These are phyloP conservation scores for Trypanosoma grayi DNA, from an alignment of 208 protist species.

Conservation along the genomic window DNA sequence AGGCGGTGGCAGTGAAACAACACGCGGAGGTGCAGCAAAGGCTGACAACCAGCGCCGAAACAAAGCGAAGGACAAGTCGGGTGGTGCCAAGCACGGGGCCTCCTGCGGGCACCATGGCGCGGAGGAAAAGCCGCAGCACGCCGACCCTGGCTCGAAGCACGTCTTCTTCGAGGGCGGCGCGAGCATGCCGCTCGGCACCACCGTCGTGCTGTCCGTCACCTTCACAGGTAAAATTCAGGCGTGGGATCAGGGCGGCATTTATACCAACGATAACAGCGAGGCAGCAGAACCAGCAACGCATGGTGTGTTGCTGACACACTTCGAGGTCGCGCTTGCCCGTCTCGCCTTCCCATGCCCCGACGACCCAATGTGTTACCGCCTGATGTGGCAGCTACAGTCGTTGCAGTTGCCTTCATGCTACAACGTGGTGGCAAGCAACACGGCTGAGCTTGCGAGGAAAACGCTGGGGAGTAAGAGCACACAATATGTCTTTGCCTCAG, in stretches of 20 bases:
- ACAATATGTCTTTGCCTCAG: constrained; percentile 36
- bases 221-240: constrained; percentile 59
- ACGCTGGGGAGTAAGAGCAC: constrained; percentile 22
- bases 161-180: constrained; percentile 46
- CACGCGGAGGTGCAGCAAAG: neutral
- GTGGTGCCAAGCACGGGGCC: neutral
- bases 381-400: constrained; percentile 52
- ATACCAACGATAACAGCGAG: constrained; percentile 23
- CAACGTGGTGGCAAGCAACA: constrained; percentile 40
- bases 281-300: neutral
- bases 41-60: neutral
- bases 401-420: constrained; percentile 48
- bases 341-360: constrained; percentile 83
- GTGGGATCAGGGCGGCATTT: constrained; percentile 56
- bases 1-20: neutral
- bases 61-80: constrained; percentile 1
- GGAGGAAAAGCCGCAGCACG: neutral
- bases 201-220: constrained; percentile 44
- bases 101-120: neutral
- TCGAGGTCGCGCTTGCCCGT: constrained; percentile 78
- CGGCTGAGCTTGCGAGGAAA: constrained; percentile 24
- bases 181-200: constrained; percentile 27
- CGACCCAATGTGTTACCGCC: constrained; percentile 59
- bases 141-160: constrained; percentile 41
- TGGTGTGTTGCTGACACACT: constrained; percentile 64